These are phyloP conservation scores for Prunus campanulata DNA, from an alignment of 306 rosid species.

Conservation along the genomic window DNA sequence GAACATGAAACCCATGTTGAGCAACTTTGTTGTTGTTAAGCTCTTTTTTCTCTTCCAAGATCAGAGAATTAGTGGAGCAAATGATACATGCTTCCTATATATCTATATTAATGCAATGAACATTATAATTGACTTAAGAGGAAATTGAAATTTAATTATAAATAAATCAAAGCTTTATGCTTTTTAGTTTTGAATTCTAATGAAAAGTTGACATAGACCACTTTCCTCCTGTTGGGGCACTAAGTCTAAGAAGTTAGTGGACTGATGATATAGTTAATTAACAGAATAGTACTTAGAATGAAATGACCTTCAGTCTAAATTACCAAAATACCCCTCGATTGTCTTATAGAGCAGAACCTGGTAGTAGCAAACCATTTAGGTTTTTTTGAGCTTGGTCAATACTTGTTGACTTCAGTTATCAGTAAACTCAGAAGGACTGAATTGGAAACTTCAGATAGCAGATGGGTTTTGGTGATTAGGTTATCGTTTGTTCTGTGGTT, in stretches of 20 bases:
- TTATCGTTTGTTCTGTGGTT: conserved; percentile 22
- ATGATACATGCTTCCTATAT: conserved; percentile 33
- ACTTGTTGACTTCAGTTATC: neutral
- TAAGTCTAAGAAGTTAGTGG: conserved; percentile 61
- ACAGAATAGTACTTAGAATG: conserved; percentile 25
- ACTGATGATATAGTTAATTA: conserved; percentile 23
- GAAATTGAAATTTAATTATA: conserved; percentile 37
- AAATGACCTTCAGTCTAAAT: conserved; percentile 42
- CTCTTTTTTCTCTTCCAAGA: conserved; percentile 26
- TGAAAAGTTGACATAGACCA: conserved; percentile 51
- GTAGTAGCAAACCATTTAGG: neutral
- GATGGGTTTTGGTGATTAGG: conserved; percentile 31
- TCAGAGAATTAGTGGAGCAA: conserved; percentile 24
- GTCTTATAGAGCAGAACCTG: neutral
- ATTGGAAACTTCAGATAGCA: conserved; percentile 47
- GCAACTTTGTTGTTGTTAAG: conserved; percentile 18
- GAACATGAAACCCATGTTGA: conserved; percentile 40
- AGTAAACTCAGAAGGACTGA: conserved; percentile 8
- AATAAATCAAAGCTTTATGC: conserved; percentile 20
- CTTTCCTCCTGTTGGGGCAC: conserved; percentile 85
- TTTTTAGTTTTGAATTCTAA: conserved; percentile 36
- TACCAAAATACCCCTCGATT: conserved; percentile 38
- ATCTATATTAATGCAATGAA: conserved; percentile 18
- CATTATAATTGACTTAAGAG: conserved; percentile 19
- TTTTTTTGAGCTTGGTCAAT: neutral